Base-by-base conservation (phyloP, 2,329 filamentous ascomycete species). In the Tolypocladium amazonense region DNA sequence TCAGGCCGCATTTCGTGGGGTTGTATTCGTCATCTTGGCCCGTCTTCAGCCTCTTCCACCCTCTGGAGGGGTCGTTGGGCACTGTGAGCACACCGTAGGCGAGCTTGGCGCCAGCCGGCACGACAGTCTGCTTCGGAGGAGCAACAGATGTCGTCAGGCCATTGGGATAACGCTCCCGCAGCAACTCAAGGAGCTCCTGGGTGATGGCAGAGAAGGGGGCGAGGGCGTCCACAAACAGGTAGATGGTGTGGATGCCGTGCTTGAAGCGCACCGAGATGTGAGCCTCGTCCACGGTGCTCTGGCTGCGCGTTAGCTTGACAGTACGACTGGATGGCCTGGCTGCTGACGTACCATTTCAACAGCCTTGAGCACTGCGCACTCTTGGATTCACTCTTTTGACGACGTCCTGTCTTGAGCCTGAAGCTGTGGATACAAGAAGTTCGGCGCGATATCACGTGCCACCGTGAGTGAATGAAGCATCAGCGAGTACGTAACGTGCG, bases 181-280 rank as follows among this genome's bases (percentile, higher is more conserved):
- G 73, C 14, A 84, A 75, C 0, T 76, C 72, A 23, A 89, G 73
- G 2, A 92, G 80, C 25, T 84, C 79, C 23, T 76, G 66, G 60
- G 84, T 84, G 61, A 89, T 75, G 1, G 77, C 72, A 20, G 77
- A 73, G 67, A 90, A 83, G 14, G 84, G 72, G 45, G 80, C 79
- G 18, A 80, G 74, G 6, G 84, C 75, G 45, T 84, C 80, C 54
- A 88, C 79, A 62, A 88, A 86, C 60, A 92, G 77, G 66, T 89
- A 83, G 64, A 91, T 78, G 4, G 88, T 92, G 66, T 86, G 82
- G 60, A 84, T 83, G 68, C 88, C 85, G 70, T 88, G 81, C 72
- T 90, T 91, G 75, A 92, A 85, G 61, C 86, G 81, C 59, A 92
- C 75, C 12, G 88, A 89, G 66, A 83, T 78, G 65, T 81, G 76